phyloP scores from a whole-genome alignment of 805 yeast genomes.

The Myxozyma kluyveri region DNA sequence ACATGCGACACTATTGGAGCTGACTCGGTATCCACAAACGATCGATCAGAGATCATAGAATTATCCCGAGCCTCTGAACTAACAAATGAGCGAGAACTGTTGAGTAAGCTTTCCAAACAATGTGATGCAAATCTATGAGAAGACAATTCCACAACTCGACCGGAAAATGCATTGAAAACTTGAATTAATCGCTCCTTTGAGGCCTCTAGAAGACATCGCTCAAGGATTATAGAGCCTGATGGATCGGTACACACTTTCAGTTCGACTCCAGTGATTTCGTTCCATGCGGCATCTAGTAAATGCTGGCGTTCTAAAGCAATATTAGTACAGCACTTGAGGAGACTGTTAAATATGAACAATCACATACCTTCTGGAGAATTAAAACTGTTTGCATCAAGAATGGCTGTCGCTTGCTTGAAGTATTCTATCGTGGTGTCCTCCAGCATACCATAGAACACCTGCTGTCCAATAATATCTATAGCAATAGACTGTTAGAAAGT shows the following conservation, averaged over 20 bases:
- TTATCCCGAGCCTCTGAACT: slow-evolving; percentile 2
- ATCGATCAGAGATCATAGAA: slow-evolving; percentile 1
- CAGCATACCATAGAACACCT: slow-evolving; percentile 78
- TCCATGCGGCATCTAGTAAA: slow-evolving; percentile 74
- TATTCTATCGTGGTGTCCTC: slow-evolving; percentile 83
- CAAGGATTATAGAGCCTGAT: slow-evolving; percentile 89
- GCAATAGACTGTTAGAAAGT: slow-evolving; percentile 7
- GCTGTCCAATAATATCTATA: slow-evolving; percentile 19
- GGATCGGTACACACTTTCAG: slow-evolving; percentile 89
- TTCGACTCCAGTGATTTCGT: slow-evolving; percentile 86
- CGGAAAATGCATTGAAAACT: slow-evolving; percentile 57
- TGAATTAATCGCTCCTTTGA: slow-evolving; percentile 59
- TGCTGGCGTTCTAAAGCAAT: slow-evolving; percentile 53
- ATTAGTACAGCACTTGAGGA: not conserved
- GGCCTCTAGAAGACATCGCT: slow-evolving; percentile 71
- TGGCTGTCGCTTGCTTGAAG: slow-evolving; percentile 88
- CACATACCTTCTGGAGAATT: slow-evolving; percentile 51
- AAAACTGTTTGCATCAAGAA: slow-evolving; percentile 76
- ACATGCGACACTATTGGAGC: slow-evolving; percentile 7
- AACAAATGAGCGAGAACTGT: slow-evolving; percentile 9
- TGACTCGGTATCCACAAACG: not conserved
- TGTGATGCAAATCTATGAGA: slow-evolving; percentile 92
- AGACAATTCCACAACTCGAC: slow-evolving; percentile 60
- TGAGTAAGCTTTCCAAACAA: slow-evolving; percentile 81
- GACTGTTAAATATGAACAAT: not conserved